Conservation (phyloP, 129 eudicot genomes). For the Smallanthus sonchifolius region DNA sequence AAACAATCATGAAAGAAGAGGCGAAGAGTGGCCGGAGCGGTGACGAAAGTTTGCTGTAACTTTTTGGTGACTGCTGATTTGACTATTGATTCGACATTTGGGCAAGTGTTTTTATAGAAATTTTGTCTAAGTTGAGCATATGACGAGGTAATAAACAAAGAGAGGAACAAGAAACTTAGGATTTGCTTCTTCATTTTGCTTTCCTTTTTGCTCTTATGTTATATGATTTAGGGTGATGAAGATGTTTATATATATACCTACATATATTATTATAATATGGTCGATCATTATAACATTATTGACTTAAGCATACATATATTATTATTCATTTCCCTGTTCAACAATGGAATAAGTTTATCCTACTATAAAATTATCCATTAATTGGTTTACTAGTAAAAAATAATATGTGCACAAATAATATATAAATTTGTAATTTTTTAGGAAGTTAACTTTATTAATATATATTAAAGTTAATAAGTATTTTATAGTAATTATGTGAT, state of each 20-base stretch:
- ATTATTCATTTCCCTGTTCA: background rate
- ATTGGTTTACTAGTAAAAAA: constrained; percentile 1
- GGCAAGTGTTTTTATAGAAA: constrained; percentile 61
- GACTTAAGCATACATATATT: background rate
- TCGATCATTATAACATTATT: no score
- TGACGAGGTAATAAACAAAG: constrained; percentile 30
- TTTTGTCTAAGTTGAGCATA: constrained; percentile 53
- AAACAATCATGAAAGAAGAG: constrained; percentile 88
- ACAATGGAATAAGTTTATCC: constrained; percentile 9
- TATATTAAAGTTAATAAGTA: background rate
- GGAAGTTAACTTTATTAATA: background rate
- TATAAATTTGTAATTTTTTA: background rate
- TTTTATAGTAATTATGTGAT: background rate
- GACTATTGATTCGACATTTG: constrained; percentile 69
- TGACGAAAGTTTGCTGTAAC: constrained; percentile 67
- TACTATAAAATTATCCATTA: background rate
- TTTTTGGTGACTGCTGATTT: constrained; percentile 48
- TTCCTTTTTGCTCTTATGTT: constrained; percentile 7
- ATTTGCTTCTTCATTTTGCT: constrained; percentile 27
- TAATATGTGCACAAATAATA: background rate
- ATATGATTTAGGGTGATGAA: constrained; percentile 6
- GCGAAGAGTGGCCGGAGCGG: constrained; percentile 78
- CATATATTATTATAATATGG: background rate
- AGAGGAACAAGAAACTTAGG: constrained; percentile 26
- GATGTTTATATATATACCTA: constrained; percentile 14